Evolutionary conservation across 2,329 filamentous ascomycete species (phyloP).

Genomic region (Exserohilum rostratum): DNA sequence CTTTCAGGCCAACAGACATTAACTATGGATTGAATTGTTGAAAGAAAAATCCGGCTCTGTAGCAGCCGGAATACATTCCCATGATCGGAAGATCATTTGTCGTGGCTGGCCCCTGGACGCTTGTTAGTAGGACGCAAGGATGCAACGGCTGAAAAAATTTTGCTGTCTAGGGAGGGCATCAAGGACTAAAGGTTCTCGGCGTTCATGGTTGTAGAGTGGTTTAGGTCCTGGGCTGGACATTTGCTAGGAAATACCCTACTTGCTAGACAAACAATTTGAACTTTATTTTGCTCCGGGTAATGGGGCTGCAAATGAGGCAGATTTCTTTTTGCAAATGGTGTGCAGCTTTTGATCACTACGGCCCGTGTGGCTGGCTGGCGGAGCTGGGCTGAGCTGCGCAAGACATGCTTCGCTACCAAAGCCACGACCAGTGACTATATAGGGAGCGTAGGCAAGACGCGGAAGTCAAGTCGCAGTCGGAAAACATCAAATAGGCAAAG

Average conservation of each 20-base stretch:
- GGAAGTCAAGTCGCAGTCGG: neutral
- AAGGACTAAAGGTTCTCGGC: constrained; percentile 8
- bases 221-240: constrained; percentile 7
- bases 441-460: neutral
- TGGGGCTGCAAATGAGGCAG: neutral
- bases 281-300: neutral
- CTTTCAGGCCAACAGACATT: constrained; percentile 3
- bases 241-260: constrained; percentile 15
- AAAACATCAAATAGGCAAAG: neutral
- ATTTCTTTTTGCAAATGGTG: neutral
- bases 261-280: constrained; percentile 13
- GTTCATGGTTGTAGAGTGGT: constrained; percentile 2
- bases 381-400: neutral
- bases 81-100: constrained; percentile 1
- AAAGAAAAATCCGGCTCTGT: neutral
- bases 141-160: neutral
- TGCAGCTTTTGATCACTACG: neutral
- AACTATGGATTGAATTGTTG: neutral
- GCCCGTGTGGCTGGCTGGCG: neutral
- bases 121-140: constrained; percentile 5
- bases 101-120: constrained; percentile 11
- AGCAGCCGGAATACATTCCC: neutral
- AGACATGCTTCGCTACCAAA: neutral
- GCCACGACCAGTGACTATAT: neutral
- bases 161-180: constrained; percentile 4